These are phyloP conservation scores for Tolypocladium amazonense DNA, from an alignment of 2,329 filamentous ascomycete species.

Conservation along the genomic window DNA sequence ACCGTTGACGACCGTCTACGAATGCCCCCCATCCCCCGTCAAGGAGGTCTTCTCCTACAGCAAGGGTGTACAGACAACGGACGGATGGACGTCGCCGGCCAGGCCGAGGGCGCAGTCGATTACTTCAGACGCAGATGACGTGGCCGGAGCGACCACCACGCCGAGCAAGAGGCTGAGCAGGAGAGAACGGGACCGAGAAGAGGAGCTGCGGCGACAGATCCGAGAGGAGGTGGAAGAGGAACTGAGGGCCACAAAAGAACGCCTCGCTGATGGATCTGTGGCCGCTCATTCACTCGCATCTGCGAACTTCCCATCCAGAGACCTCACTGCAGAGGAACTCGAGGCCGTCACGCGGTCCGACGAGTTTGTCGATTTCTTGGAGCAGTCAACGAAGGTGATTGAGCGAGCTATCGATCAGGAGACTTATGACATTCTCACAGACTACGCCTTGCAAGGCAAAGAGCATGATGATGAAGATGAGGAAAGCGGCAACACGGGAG, in stretches of 20 bases:
- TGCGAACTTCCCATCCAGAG: slow-evolving; percentile 64
- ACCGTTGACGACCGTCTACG: slow-evolving; percentile 66
- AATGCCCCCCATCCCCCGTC: slow-evolving; percentile 64
- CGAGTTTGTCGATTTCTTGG: slow-evolving; percentile 91
- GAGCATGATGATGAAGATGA: slow-evolving; percentile 76
- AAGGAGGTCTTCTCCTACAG: slow-evolving; percentile 92
- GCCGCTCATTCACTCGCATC: slow-evolving; percentile 11
- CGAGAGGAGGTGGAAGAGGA: slow-evolving; percentile 90
- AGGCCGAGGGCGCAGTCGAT: slow-evolving; percentile 30
- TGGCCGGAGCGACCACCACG: slow-evolving; percentile 41
- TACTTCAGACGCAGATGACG: slow-evolving; percentile 51
- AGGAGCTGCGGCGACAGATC: slow-evolving; percentile 77
- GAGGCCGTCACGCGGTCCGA: slow-evolving; percentile 83
- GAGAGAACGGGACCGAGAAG: slow-evolving; percentile 71
- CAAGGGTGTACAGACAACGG: slow-evolving; percentile 88
- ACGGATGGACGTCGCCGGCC: slow-evolving; percentile 53
- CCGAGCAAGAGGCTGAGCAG: slow-evolving; percentile 68
- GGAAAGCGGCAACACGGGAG: slow-evolving; percentile 57
- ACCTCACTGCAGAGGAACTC: slow-evolving; percentile 74
- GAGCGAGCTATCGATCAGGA: slow-evolving; percentile 91
- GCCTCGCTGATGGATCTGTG: slow-evolving; percentile 34
- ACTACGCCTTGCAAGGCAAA: slow-evolving; percentile 77
- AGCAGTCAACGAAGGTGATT: slow-evolving; percentile 92
- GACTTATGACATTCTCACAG: slow-evolving; percentile 81
- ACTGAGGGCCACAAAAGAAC: slow-evolving; percentile 59